Base-by-base conservation (phyloP, 2,329 filamentous ascomycete species). In the Aplosporella prunicola region DNA sequence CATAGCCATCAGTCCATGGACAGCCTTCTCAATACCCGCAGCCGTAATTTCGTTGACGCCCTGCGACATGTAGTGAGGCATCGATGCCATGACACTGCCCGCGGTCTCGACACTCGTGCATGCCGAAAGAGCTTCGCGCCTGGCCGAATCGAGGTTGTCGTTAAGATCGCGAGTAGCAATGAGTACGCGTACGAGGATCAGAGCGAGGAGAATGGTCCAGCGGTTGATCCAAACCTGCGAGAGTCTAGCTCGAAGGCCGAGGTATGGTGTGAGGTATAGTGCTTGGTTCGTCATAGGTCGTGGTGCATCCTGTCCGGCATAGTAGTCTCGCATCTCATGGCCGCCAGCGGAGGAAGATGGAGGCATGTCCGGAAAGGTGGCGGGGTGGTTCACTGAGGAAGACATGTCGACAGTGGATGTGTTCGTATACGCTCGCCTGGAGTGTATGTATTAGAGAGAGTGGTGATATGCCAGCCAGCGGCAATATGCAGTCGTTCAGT, bases 171-270 rank as follows among this genome's bases (percentile, higher is more conserved):
- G 71, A 39, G 89, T 74, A 24, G 88, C 77, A 42, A 96, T 68
- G 35, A 98, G 65, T 43, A 89, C 74, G 40, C 88, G 78, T 45
- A 82, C 75, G 35, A 98, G 78, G 39, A 96, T 80, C 37, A 98
- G 77, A 42, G 94, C 61, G 32, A 96, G 71, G 32, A 98, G 72
- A 43, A 96, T 71, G 25, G 91, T 96, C 91, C 91, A 98, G 61
- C 84, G 77, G 68, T 98, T 96, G 66, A 98, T 79, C 87, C 89
- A 95, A 60, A 93, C 74, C 68, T 98, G 91, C 35, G 91, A 96
- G 51, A 96, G 73, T 52, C 88, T 80, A 51, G 89, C 80, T 53
- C 79, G 78, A 55, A 95, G 77, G 51, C 88, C 87, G 45, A 98
- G 82, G 60, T 96, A 96, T 44, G 91, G 89, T 46, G 87, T 95